These are phyloP conservation scores for Phellopilus nigrolimitatus DNA, from an alignment of 1,284 basidiomycete genomes.

Conservation along the genomic window DNA sequence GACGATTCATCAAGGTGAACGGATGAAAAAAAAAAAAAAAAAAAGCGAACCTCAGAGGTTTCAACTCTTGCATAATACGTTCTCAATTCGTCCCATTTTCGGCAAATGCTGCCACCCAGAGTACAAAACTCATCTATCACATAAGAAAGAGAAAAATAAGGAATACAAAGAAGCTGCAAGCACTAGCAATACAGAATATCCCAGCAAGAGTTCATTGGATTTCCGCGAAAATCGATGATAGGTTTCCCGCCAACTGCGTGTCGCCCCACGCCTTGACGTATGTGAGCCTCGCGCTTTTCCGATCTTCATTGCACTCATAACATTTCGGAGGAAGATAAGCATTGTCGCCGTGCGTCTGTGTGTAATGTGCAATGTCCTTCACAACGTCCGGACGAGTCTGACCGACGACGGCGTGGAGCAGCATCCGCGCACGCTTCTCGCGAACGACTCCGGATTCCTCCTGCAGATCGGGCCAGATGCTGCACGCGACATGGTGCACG, in stretches of 20 bases:
- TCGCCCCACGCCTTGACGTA: conserved; percentile 1
- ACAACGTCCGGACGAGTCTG: conserved; percentile 47
- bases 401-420: conserved; percentile 48
- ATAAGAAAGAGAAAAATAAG: too few species aligned
- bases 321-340: conserved; percentile 38
- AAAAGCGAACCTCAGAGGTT: too few species aligned
- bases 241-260: neutral
- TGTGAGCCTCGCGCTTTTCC: conserved; percentile 25
- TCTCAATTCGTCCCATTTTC: too few species aligned
- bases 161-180: too few species aligned
- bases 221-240: too few species aligned
- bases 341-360: conserved; percentile 31
- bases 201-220: too few species aligned
- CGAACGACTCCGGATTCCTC: conserved; percentile 18
- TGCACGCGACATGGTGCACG: conserved; percentile 73
- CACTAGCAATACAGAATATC: too few species aligned
- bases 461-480: conserved; percentile 65
- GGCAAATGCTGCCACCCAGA: too few species aligned
- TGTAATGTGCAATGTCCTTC: conserved; percentile 51
- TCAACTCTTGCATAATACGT: too few species aligned
- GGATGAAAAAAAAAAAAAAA: too few species aligned
- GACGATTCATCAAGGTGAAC: too few species aligned
- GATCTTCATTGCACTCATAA: conserved; percentile 30
- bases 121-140: too few species aligned
- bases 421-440: conserved; percentile 42